Conservation (phyloP, 2,329 filamentous ascomycete genomes). For the Sarocladium kiliense region DNA sequence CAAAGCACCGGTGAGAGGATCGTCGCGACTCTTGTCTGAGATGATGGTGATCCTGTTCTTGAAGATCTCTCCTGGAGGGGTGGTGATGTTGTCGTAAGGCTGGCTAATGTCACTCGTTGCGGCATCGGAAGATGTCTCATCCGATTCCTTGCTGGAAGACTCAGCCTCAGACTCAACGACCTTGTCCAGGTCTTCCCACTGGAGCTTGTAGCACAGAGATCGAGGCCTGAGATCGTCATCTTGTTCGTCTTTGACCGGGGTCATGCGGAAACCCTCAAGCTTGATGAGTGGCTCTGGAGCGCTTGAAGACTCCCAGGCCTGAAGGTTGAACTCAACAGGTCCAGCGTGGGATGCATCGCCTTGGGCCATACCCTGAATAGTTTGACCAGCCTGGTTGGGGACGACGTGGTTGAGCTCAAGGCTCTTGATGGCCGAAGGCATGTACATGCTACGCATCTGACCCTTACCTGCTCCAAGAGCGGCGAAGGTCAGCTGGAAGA, state of each 20-base stretch:
- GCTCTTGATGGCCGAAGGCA: constrained; percentile 28
- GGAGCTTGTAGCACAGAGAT: constrained; percentile 37
- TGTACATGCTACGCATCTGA: constrained; percentile 27
- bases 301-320: constrained; percentile 23
- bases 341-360: constrained; percentile 18
- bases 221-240: constrained; percentile 16
- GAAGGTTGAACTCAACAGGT: constrained; percentile 28
- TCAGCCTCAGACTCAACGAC: constrained; percentile 21
- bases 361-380: constrained; percentile 21
- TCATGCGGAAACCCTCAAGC: constrained; percentile 32
- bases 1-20: constrained; percentile 17
- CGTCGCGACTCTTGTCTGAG: constrained; percentile 14
- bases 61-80: constrained; percentile 10
- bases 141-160: not conserved
- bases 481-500: constrained; percentile 35
- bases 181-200: constrained; percentile 30
- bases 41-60: constrained; percentile 18
- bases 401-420: constrained; percentile 21
- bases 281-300: constrained; percentile 25
- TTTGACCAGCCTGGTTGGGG: constrained; percentile 21
- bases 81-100: constrained; percentile 10
- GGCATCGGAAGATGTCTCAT: constrained; percentile 3
- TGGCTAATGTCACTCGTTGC: constrained; percentile 11
- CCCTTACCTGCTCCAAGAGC: constrained; percentile 29
- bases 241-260: constrained; percentile 32